phyloP scores from a whole-genome alignment of 192 early-diverging fungal genomes.

The Chytriomyces hyalinus region DNA sequence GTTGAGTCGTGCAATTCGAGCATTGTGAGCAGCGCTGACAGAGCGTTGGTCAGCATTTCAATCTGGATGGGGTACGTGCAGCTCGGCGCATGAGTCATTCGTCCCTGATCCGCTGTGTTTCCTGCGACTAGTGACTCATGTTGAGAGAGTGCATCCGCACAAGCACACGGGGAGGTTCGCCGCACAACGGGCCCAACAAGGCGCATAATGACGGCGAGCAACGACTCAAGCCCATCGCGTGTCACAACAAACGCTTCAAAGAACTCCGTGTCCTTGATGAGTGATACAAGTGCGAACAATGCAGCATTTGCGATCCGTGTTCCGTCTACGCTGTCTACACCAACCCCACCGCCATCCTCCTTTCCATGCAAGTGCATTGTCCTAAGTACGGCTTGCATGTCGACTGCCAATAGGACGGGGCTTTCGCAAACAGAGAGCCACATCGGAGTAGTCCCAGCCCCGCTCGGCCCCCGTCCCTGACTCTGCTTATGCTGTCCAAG shows the following conservation, averaged over 20 bases:
- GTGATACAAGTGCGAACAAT: not conserved
- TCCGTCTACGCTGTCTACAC: too few relatives aligned
- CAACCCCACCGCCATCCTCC: too few relatives aligned
- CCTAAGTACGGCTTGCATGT: not conserved
- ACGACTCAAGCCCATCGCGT: not conserved
- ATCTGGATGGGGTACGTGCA: not conserved
- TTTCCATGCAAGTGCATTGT: too few relatives aligned
- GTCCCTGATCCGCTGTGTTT: not conserved
- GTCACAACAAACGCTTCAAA: slow-evolving; percentile 1
- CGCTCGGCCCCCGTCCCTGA: not conserved
- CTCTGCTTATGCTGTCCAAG: not conserved
- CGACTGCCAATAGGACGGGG: not conserved
- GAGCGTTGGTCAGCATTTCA: not conserved
- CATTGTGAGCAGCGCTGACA: not conserved
- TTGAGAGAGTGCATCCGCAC: not conserved
- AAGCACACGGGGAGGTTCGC: too few relatives aligned
- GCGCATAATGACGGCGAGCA: not conserved
- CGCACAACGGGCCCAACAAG: too few relatives aligned
- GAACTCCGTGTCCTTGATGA: slow-evolving; percentile 14
- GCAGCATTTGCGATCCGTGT: not conserved
- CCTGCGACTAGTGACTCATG: not conserved
- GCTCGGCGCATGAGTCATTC: not conserved
- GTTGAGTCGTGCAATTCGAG: not conserved
- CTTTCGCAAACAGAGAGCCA: not conserved
- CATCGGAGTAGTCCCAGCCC: not conserved